Conservation (phyloP, 2,329 filamentous ascomycete genomes). For the Periconia macrospinosa region DNA sequence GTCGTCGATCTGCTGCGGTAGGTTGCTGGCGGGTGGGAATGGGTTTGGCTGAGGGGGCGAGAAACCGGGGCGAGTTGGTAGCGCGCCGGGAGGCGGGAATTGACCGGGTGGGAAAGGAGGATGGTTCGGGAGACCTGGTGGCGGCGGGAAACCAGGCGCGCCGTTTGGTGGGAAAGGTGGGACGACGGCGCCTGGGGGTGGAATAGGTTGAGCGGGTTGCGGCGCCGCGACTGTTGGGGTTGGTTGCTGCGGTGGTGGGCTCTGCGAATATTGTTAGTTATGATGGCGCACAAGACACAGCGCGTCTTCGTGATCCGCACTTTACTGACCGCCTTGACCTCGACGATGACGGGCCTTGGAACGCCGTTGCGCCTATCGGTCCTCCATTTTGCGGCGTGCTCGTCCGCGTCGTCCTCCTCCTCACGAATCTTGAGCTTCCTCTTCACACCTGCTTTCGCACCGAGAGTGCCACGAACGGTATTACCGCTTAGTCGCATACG, state of each 20-base stretch:
- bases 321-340: slow-evolving; percentile 43
- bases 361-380: slow-evolving; percentile 46
- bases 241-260: not conserved
- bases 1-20: slow-evolving; percentile 47
- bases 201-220: not conserved
- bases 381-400: slow-evolving; percentile 64
- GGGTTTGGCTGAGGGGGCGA: slow-evolving; percentile 21
- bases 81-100: slow-evolving; percentile 25
- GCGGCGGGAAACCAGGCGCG: slow-evolving; percentile 2
- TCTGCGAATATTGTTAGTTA: not conserved
- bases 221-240: no score
- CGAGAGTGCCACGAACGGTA: slow-evolving; percentile 59
- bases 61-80: slow-evolving; percentile 45
- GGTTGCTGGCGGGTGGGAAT: slow-evolving; percentile 11
- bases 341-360: slow-evolving; percentile 44
- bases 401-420: slow-evolving; percentile 75
- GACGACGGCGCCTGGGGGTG: not conserved
- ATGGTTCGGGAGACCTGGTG: slow-evolving; percentile 22
- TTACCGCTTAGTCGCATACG: slow-evolving; percentile 82
- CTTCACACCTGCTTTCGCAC: slow-evolving; percentile 52
- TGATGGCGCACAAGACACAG: not conserved
- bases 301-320: not conserved
- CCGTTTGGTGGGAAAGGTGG: not conserved
- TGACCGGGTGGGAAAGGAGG: slow-evolving; percentile 15
- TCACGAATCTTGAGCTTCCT: slow-evolving; percentile 69